Percentiles rank a stretch among this genome's conserved stretches.
These are phyloP conservation scores for Nitzschia inconspicua DNA, from an alignment of 108 stramenopile genomes.

Conservation along the genomic window DNA sequence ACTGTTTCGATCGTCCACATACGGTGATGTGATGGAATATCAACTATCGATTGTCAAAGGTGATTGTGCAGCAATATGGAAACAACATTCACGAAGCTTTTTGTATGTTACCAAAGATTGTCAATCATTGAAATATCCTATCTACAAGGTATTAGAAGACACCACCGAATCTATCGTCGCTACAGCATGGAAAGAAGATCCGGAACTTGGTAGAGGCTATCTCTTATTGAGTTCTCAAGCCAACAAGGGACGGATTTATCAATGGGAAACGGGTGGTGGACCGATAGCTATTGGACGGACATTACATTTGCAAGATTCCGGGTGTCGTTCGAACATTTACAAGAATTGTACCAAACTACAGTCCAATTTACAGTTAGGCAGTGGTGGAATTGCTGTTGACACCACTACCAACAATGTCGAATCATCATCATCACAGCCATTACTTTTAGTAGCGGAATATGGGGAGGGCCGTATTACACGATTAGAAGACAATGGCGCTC, in stretches of 20 bases:
- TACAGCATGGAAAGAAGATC: conserved; percentile 65
- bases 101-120: not conserved
- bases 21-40: not conserved
- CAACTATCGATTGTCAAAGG: too few species aligned
- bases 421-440: not conserved
- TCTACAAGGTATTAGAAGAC: conserved; percentile 4
- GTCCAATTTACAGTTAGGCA: conserved; percentile 23
- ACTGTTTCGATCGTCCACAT: conserved; percentile 21
- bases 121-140: not conserved
- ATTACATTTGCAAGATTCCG: conserved; percentile 56
- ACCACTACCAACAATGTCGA: not conserved
- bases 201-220: conserved; percentile 68
- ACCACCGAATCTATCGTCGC: conserved; percentile 1
- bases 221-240: conserved; percentile 46
- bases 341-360: not conserved
- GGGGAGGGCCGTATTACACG: conserved; percentile 73
- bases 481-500: conserved; percentile 69
- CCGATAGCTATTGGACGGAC: conserved; percentile 77
- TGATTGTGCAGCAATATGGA: too few species aligned
- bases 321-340: conserved; percentile 60
- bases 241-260: conserved; percentile 56
- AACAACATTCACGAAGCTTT: not conserved
- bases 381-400: conserved; percentile 59
- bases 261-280: conserved; percentile 79
- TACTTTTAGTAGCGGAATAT: conserved; percentile 62